Base-by-base conservation (phyloP, 345 rosid genomes). In the Kandelia obovata region DNA sequence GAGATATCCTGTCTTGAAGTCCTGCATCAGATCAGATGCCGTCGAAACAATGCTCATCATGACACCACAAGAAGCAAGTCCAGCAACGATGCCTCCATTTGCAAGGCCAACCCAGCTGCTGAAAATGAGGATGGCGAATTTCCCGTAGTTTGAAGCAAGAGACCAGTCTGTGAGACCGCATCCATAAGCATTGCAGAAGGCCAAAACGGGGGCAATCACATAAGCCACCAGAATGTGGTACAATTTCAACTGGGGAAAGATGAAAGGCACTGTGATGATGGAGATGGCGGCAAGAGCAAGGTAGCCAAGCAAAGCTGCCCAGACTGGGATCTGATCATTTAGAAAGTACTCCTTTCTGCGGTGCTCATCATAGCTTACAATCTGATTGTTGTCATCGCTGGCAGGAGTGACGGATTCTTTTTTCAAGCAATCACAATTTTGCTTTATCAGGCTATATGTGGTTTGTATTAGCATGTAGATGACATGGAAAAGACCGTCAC, bases 11-110 rank as follows among this genome's bases (percentile, higher is more conserved):
- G 96, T 92, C 76, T 92, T 92, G 85, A 92, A 92, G 71, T 92
- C 98, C 26, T 92, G 98, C 74, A 88, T 92, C 6, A 92, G 86
- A 75, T 92, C 98, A 15, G 98, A 87, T 8, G 95, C 98, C 26
- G 98, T 92, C 0, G 98, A 87, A n/a, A 92, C 98, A n/a, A 89
- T 92, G 79, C 83, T 90, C 96, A 92, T 92, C 98, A 92, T 92
- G 67, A 92, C 96, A 28, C 96, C 95, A 59, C 98, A 92, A 52
- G 96, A 68, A 0, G 87, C 96, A 13, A 92, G 85, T 3, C 98
- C 98, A 0, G 96, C 98, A 1, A 92, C 58, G 65, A 92, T 69
- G 1, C 98, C 98, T 0, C 98, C 96, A 2, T 78, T 55, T 16
- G 76, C 79, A 0, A 81, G 73, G 25, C 96, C 96, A 35, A 86